Evolutionary conservation across 2,329 filamentous ascomycete species (phyloP).

Genomic region (Aschersonia sp.): DNA sequence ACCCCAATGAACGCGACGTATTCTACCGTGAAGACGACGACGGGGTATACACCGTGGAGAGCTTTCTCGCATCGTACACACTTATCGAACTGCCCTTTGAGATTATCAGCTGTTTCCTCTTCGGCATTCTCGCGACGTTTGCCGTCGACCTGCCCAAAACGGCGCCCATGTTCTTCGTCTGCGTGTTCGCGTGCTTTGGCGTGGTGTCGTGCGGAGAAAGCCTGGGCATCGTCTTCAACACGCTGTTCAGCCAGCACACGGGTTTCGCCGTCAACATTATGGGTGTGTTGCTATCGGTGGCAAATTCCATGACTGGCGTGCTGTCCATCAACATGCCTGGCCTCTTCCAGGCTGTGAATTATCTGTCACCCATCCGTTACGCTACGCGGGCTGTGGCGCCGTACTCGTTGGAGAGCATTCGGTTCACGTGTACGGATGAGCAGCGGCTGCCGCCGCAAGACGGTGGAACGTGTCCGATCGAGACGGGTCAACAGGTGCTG

Average conservation of each 20-base stretch:
- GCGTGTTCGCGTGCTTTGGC: constrained; percentile 55
- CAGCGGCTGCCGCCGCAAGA: constrained; percentile 33
- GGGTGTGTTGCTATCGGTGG: constrained; percentile 52
- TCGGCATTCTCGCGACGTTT: constrained; percentile 47
- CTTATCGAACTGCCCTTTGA: constrained; percentile 60
- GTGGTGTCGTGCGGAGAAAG: constrained; percentile 63
- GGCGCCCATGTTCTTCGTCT: constrained; percentile 49
- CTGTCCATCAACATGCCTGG: constrained; percentile 55
- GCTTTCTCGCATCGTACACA: constrained; percentile 58
- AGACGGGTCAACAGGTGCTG: constrained; percentile 52
- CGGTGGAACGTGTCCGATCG: constrained; percentile 47
- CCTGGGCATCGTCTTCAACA: constrained; percentile 69
- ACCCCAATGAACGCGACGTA: constrained; percentile 57
- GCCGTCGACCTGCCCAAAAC: constrained; percentile 51
- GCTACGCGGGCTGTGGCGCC: constrained; percentile 50
- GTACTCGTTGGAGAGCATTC: constrained; percentile 44
- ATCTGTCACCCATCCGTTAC: constrained; percentile 59
- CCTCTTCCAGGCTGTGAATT: constrained; percentile 54
- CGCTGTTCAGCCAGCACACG: constrained; percentile 50
- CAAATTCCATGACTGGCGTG: constrained; percentile 56
- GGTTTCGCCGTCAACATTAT: constrained; percentile 66
- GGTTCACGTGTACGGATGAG: constrained; percentile 46
- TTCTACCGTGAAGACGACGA: constrained; percentile 68
- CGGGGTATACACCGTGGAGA: constrained; percentile 53
- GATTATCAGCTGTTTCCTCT: constrained; percentile 47